A percentile compares a stretch with the other conserved stretches of the same genome.
Evolutionary conservation across 2,329 filamentous ascomycete genomes (phyloP).

Genomic region (Ophiosphaerella narmari): DNA sequence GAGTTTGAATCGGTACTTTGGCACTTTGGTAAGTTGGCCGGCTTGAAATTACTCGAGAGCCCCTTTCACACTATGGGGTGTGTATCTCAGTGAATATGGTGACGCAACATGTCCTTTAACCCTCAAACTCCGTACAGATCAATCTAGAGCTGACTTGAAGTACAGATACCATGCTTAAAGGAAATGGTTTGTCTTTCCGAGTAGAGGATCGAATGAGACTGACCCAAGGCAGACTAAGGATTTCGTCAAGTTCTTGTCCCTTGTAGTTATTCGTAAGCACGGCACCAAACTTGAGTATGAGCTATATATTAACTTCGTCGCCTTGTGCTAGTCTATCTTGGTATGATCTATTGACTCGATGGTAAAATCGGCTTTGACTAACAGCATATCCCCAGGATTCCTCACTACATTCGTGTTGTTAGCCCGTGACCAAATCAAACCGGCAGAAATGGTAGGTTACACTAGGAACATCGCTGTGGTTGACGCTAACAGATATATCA

Average conservation of each 20-base stretch:
- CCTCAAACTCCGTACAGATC: not conserved
- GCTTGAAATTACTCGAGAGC: too few species aligned
- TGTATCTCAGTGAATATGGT: not conserved
- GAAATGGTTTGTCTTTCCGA: conserved; percentile 69
- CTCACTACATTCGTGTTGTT: conserved; percentile 83
- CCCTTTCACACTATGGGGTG: not conserved
- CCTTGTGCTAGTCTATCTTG: conserved; percentile 65
- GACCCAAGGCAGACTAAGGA: conserved; percentile 67
- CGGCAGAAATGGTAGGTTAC: conserved; percentile 62
- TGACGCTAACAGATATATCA: conserved; percentile 11
- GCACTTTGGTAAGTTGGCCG: conserved; percentile 62
- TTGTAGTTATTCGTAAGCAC: conserved; percentile 66
- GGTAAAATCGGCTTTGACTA: not conserved
- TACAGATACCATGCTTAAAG: conserved; percentile 80
- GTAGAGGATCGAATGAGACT: not conserved
- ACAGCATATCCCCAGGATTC: conserved; percentile 61
- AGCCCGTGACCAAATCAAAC: conserved; percentile 69
- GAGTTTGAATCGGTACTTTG: conserved; percentile 88
- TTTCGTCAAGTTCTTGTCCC: conserved; percentile 79
- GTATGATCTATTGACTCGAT: conserved; percentile 39
- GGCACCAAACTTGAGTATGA: not conserved
- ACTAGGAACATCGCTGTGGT: too few species aligned
- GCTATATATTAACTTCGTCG: not conserved
- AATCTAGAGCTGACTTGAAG: conserved; percentile 14
- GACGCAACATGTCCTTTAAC: not conserved